Evolutionary conservation across 2,329 filamentous ascomycete species (phyloP), one percentile per base, ranked within the genome.

Genomic region (Pyrenochaeta sp.): DNA sequence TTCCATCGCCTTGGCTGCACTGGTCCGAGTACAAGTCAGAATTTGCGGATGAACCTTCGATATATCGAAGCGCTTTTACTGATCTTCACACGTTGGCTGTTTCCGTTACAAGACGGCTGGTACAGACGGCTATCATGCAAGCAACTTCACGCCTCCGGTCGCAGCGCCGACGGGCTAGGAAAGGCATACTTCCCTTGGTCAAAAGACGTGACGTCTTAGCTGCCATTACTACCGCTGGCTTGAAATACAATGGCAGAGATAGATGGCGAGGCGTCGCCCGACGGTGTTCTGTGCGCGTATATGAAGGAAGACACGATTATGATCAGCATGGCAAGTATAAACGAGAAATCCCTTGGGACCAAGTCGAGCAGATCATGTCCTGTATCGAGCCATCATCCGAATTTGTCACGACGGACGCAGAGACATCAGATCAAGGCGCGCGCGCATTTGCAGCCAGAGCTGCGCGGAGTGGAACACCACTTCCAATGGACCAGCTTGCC

Each of bases 31-130:
- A 66, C 18, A 57, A 48, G 4, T 66, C 65, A 1, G 68, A 69
- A 7, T 49, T 66, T 17, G 58, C 64, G 7, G 44, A 47, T 50
- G 79, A 79, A 2, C 92, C 92, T 0, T 86, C 89, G 0, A 85
- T 97, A 18, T 87, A 89, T 61, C 84, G 87, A 6, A 92, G 90
- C 1, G 87, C 90, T 0, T 82, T 96, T n/a, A 82, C 85, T 4
- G 91, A 95, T 63, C 88, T 97, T 39, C 83, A 92, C 66, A 84
- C 84, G 7, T 74, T 97, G 1, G 80, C 84, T 0, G 72, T 90
- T 1, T 89, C 84, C 47, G 61, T 95, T 12, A 93, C 90, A 0
- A 85, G 85, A 53, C 83, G 90, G 11, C 76, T 97, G 1, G 79
- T 95, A 1, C 85, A 90, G 41, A 85, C 89, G 0, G 80, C 86